A percentile compares a stretch with the other conserved stretches of the same genome.
phyloP scores from a whole-genome alignment of 768 basidiomycete species.

The Psilocybe cubensis region DNA sequence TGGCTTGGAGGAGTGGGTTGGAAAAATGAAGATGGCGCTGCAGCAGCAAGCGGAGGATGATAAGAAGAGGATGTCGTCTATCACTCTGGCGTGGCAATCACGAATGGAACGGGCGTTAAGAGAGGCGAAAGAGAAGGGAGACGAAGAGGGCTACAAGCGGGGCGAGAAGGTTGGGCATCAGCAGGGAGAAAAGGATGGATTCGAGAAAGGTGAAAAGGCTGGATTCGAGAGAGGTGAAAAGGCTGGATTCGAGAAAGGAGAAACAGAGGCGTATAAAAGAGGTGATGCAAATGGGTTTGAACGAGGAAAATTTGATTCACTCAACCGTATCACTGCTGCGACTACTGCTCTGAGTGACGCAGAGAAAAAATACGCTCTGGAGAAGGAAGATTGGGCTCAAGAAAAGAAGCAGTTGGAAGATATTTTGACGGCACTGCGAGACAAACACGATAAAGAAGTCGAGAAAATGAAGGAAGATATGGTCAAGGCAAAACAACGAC shows the following conservation, averaged over 20 bases:
- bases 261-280: neutral
- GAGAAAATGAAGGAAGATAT: neutral
- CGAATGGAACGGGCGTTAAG: neutral
- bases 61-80: neutral
- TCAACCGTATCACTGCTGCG: neutral
- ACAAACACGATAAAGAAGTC: neutral
- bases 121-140: neutral
- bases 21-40: neutral
- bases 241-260: neutral
- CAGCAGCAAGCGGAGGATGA: neutral
- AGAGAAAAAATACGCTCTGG: neutral
- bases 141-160: no score
- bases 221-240: neutral
- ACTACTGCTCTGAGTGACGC: neutral
- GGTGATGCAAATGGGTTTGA: neutral
- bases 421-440: no score
- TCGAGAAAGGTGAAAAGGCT: neutral
- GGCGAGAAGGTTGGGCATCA: neutral
- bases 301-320: neutral
- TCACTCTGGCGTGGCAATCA: neutral
- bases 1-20: neutral
- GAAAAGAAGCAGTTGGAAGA: neutral
- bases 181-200: neutral
- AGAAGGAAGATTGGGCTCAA: neutral
- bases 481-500: neutral